Conservation (phyloP, 1,139 yeast species). For the Magnusiomyces magnusii region DNA sequence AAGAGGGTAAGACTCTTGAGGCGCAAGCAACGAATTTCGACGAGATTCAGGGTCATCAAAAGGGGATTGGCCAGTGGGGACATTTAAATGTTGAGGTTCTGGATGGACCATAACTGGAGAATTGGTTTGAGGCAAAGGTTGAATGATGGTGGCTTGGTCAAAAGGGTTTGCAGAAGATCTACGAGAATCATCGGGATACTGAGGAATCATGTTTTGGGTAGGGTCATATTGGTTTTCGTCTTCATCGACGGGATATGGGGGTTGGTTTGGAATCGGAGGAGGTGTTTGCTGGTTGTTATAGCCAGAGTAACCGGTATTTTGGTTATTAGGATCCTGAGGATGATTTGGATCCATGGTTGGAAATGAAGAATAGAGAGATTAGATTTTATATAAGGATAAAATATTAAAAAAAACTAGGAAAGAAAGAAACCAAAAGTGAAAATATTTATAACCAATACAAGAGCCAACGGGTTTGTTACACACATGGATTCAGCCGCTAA, state of each 20-base stretch:
- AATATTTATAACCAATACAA: too few relatives aligned
- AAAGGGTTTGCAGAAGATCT: neutral
- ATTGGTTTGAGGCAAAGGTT: neutral
- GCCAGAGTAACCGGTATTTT: neutral
- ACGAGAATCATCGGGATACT: neutral
- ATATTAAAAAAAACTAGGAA: neutral
- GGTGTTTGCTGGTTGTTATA: neutral
- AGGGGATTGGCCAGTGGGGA: neutral
- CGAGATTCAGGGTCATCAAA: conserved; percentile 1
- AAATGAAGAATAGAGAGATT: neutral
- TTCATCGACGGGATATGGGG: neutral
- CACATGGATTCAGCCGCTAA: too few relatives aligned
- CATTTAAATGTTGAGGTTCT: neutral
- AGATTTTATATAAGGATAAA: neutral
- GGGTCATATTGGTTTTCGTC: neutral
- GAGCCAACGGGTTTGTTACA: too few relatives aligned
- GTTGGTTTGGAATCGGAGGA: neutral
- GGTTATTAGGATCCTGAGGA: neutral
- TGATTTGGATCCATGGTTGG: neutral
- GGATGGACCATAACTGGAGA: neutral
- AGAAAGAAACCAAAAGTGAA: neutral
- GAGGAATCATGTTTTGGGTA: neutral
- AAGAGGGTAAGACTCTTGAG: neutral
- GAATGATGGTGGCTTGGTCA: neutral
- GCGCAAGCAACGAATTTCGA: neutral